These are phyloP conservation scores for Garcia nutans DNA, from an alignment of 345 rosid genomes.

Conservation along the genomic window DNA sequence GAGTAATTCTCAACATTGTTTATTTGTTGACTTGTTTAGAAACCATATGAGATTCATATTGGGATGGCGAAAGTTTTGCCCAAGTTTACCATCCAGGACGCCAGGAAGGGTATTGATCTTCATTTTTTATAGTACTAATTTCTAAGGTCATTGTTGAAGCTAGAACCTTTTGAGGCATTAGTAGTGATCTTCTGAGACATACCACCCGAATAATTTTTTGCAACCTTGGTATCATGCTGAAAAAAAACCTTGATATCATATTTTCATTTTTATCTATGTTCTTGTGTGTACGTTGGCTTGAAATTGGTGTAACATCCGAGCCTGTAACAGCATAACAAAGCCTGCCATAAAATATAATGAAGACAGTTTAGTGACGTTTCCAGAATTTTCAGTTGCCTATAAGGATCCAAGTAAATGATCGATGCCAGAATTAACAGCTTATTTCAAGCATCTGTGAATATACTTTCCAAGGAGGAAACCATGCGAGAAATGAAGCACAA, in stretches of 20 bases:
- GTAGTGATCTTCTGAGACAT: conserved; percentile 6
- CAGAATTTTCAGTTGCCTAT: not conserved
- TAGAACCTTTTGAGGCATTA: conserved; percentile 15
- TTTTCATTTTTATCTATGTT: not conserved
- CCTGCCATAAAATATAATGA: not conserved
- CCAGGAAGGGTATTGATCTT: not conserved
- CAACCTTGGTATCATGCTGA: too few species aligned
- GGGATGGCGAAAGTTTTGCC: not conserved
- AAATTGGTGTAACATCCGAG: conserved; percentile 6
- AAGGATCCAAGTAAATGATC: not conserved
- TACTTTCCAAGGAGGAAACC: conserved; percentile 86
- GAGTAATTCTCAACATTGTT: not conserved
- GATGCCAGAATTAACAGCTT: conserved; percentile 15
- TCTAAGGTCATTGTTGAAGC: not conserved
- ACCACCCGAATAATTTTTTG: not conserved
- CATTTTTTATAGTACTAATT: not conserved
- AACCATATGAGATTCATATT: not conserved
- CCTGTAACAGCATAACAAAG: conserved; percentile 11
- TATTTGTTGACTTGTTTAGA: not conserved
- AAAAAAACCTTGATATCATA: not conserved
- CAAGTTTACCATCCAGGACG: not conserved
- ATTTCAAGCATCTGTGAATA: conserved; percentile 32
- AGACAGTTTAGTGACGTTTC: not conserved
- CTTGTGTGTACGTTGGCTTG: conserved; percentile 21
- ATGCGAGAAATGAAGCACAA: conserved; percentile 38